These are phyloP conservation scores for Hypocrella siamensis DNA, from an alignment of 2,329 filamentous ascomycete genomes.

Conservation along the genomic window DNA sequence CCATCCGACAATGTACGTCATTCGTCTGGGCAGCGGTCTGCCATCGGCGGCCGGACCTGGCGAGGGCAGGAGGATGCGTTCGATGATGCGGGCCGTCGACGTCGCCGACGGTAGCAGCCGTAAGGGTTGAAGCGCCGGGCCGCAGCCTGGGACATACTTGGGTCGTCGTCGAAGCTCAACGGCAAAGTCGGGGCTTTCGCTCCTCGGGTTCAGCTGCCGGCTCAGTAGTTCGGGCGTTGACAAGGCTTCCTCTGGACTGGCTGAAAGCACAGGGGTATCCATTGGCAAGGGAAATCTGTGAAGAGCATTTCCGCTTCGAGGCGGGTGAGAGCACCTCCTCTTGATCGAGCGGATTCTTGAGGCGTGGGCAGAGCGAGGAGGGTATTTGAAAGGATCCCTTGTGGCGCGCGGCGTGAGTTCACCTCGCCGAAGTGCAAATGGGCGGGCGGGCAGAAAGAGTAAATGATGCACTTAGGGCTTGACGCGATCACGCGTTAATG, in stretches of 20 bases:
- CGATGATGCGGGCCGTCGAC: slow-evolving; percentile 40
- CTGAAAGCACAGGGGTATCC: neutral
- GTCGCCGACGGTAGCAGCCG: slow-evolving; percentile 32
- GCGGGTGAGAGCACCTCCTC: neutral
- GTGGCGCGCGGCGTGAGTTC: too few relatives aligned
- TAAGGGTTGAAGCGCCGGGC: slow-evolving; percentile 30
- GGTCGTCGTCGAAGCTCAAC: slow-evolving; percentile 4
- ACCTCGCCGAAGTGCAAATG: too few relatives aligned
- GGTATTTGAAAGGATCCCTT: too few relatives aligned
- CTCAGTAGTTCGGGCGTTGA: neutral
- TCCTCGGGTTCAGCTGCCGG: neutral
- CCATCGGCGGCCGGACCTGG: slow-evolving; percentile 16
- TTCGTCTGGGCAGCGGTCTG: slow-evolving; percentile 21
- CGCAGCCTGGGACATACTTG: slow-evolving; percentile 28
- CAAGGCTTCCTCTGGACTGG: neutral
- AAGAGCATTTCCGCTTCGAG: slow-evolving; percentile 1
- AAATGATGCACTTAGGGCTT: too few relatives aligned
- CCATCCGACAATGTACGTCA: slow-evolving; percentile 41
- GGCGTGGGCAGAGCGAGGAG: too few relatives aligned
- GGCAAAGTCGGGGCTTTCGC: neutral
- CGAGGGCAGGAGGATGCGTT: slow-evolving; percentile 31
- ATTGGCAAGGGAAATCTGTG: neutral
- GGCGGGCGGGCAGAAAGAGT: too few relatives aligned
- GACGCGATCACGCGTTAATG: too few relatives aligned
- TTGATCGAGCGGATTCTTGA: too few relatives aligned